Evolutionary conservation across 2,329 filamentous ascomycete genomes (phyloP).

Genomic region (Hypoxylon sp.): DNA sequence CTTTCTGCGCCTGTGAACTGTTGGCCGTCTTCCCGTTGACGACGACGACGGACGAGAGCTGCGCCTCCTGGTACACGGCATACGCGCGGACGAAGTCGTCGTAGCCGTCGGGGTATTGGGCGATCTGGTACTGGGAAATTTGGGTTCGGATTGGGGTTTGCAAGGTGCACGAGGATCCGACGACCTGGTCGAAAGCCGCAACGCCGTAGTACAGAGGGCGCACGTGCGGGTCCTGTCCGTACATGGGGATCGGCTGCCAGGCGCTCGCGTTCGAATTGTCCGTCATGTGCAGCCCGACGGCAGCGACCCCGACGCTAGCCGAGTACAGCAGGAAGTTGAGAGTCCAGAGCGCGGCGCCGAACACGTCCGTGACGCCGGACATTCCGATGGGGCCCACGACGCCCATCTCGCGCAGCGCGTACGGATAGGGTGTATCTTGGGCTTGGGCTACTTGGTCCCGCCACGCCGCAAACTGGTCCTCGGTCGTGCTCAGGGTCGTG

Average conservation of each 20-base stretch:
- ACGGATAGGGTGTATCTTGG: constrained; percentile 56
- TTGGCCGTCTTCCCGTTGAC: constrained; percentile 61
- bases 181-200: constrained; percentile 62
- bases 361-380: constrained; percentile 59
- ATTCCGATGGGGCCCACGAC: constrained; percentile 62
- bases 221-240: constrained; percentile 56
- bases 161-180: constrained; percentile 55
- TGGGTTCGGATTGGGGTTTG: constrained; percentile 48
- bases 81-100: constrained; percentile 58
- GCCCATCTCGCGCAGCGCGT: constrained; percentile 64
- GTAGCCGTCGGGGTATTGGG: constrained; percentile 52
- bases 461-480: constrained; percentile 61
- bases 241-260: constrained; percentile 59
- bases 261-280: constrained; percentile 63
- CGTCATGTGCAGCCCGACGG: constrained; percentile 66
- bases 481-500: constrained; percentile 59
- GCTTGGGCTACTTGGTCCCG: constrained; percentile 57
- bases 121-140: constrained; percentile 53
- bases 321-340: constrained; percentile 65
- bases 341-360: constrained; percentile 63
- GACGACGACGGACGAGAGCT: constrained; percentile 57
- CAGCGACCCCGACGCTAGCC: constrained; percentile 59
- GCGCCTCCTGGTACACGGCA: constrained; percentile 57
- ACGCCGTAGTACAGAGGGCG: constrained; percentile 63
- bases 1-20: constrained; percentile 53